phyloP scores from a whole-genome alignment of 1,139 yeast species.

The Taphrina sp. region DNA sequence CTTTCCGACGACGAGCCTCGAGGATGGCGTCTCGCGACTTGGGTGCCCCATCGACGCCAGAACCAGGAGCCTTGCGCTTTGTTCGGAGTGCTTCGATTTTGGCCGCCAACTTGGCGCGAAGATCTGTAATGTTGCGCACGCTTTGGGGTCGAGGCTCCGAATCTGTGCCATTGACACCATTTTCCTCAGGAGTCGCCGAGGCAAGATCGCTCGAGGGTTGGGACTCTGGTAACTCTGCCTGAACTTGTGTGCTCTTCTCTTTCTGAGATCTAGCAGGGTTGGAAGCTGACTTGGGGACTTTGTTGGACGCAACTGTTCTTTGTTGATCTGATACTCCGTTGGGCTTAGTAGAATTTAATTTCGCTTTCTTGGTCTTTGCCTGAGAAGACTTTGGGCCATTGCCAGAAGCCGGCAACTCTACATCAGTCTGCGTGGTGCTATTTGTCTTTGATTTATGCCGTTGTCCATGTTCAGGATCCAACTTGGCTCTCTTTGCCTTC shows the following conservation, averaged over 20 bases:
- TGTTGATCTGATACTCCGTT: too few species aligned
- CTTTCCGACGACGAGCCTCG: slow-evolving; percentile 44
- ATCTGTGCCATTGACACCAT: not conserved
- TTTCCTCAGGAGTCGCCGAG: not conserved
- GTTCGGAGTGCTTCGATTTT: slow-evolving; percentile 70
- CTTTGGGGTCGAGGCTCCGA: slow-evolving; percentile 11
- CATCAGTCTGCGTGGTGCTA: slow-evolving; percentile 2
- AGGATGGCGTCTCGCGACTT: slow-evolving; percentile 51
- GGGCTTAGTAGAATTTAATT: too few species aligned
- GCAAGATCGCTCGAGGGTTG: not conserved
- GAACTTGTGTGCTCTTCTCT: not conserved
- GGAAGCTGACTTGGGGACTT: not conserved
- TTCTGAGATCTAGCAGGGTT: not conserved
- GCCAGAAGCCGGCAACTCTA: not conserved
- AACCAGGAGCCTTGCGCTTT: slow-evolving; percentile 88
- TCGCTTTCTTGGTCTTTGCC: slow-evolving; percentile 7
- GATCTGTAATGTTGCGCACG: slow-evolving; percentile 45
- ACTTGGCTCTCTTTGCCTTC: slow-evolving; percentile 63
- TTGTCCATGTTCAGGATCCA: slow-evolving; percentile 59
- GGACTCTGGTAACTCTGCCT: not conserved
- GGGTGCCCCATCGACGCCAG: slow-evolving; percentile 76
- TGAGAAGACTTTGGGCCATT: not conserved
- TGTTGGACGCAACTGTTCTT: not conserved
- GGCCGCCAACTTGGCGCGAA: slow-evolving; percentile 68
- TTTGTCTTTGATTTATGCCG: not conserved